These are phyloP conservation scores for Trichoderma harzianum DNA, from an alignment of 2,329 filamentous ascomycete species.

Conservation along the genomic window DNA sequence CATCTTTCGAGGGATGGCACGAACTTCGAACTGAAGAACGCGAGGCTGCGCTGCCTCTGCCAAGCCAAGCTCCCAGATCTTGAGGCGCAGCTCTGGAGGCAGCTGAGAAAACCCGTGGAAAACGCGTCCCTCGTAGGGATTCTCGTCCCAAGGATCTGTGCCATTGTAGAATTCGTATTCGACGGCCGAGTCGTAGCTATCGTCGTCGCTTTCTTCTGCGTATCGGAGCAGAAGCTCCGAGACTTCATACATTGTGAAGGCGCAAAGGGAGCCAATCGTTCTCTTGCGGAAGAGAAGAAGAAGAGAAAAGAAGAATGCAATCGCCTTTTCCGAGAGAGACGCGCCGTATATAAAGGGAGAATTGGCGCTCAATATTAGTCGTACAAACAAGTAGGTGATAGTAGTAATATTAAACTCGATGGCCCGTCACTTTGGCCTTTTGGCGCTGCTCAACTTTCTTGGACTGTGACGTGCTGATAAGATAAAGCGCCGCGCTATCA, in stretches of 20 bases:
- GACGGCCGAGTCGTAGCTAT: slow-evolving; percentile 11
- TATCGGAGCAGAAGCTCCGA: background rate
- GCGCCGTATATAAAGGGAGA: background rate
- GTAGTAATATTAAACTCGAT: background rate
- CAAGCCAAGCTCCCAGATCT: slow-evolving; percentile 35
- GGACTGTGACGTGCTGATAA: background rate
- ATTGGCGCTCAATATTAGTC: background rate
- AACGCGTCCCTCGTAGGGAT: background rate
- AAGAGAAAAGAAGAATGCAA: background rate
- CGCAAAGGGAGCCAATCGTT: background rate
- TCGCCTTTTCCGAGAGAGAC: background rate
- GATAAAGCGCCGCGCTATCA: background rate
- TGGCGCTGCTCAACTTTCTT: background rate
- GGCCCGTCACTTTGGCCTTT: background rate
- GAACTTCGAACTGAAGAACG: slow-evolving; percentile 19
- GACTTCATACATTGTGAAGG: background rate
- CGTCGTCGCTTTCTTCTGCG: background rate
- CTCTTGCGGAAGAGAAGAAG: background rate
- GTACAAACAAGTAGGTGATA: background rate
- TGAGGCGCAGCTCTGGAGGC: slow-evolving; percentile 34
- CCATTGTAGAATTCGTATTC: slow-evolving; percentile 18
- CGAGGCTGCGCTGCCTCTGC: slow-evolving; percentile 28
- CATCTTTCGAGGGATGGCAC: background rate
- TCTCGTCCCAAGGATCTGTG: slow-evolving; percentile 4
- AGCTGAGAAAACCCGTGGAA: slow-evolving; percentile 31